phyloP scores from a whole-genome alignment of 1,284 basidiomycete genomes.

The Boletus nobilissimus region DNA sequence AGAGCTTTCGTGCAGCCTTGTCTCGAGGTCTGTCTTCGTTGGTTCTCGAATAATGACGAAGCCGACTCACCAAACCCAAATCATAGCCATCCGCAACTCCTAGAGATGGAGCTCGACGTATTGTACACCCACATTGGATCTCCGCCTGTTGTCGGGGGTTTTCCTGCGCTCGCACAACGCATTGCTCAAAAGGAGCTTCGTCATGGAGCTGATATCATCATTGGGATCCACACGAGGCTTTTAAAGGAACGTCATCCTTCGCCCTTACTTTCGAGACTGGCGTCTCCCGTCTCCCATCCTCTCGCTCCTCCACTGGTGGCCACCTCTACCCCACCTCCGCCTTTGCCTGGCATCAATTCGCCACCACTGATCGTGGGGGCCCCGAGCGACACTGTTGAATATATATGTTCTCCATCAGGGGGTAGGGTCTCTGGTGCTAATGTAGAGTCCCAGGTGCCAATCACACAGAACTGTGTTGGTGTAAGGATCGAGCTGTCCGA shows the following conservation, averaged over 20 bases:
- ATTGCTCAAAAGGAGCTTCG: slow-evolving; percentile 38
- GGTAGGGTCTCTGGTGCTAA: no score
- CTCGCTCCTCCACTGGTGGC: background rate
- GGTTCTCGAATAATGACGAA: no score
- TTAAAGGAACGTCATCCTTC: slow-evolving; percentile 24
- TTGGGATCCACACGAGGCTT: slow-evolving; percentile 39
- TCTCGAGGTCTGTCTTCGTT: slow-evolving; percentile 32
- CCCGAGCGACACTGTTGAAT: background rate
- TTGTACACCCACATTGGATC: slow-evolving; percentile 40
- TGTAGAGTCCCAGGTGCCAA: no score
- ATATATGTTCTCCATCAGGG: background rate
- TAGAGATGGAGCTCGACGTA: slow-evolving; percentile 43
- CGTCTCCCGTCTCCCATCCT: background rate
- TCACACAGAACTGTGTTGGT: no score
- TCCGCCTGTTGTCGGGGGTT: slow-evolving; percentile 11
- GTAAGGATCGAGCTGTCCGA: no score
- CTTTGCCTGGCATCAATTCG: background rate
- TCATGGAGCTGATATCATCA: slow-evolving; percentile 39
- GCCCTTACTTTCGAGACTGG: background rate
- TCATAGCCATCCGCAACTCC: slow-evolving; percentile 32
- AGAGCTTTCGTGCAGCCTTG: slow-evolving; percentile 36
- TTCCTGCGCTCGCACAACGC: slow-evolving; percentile 29
- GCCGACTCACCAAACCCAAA: background rate
- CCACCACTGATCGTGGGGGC: no score
- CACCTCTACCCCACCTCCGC: background rate